Base-by-base conservation (phyloP, 805 yeast genomes). In the Blastobotrys americana region DNA sequence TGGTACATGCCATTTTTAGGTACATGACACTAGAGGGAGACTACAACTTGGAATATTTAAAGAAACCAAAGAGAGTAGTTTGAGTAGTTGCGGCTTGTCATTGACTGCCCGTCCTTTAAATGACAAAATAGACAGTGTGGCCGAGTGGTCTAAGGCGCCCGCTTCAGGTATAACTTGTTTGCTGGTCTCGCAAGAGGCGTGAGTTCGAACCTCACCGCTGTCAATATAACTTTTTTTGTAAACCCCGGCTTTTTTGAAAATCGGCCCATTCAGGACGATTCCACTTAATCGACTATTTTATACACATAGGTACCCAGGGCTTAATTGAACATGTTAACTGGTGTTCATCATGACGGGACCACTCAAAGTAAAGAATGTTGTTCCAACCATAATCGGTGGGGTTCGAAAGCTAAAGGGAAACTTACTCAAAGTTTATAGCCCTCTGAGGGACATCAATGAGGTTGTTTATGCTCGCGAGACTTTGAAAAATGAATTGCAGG, bases 111-210 rank as follows among this genome's bases (percentile, higher is more conserved):
- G n/a, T n/a, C n/a, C n/a, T n/a, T n/a, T n/a, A n/a, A n/a, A n/a
- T n/a, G n/a, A n/a, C n/a, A n/a, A n/a, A n/a, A n/a, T 25, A 25
- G 31, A 25, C 31, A 25, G 31, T 25, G 31, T 25, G 31, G 31
- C 31, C 31, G 31, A 25, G 31, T 25, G 31, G 31, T 25, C 31
- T 25, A 25, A 25, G 31, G 31, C 31, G 31, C 31, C 31, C 31
- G 31, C 31, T 25, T 25, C 31, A 25, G 31, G 31, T 25, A 8
- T 8, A 25, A 8, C 31, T 25, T 25, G 31, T 25, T 8, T 25
- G 31, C 31, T 25, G 31, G 31, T 25, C 31, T 25, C 31, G 31
- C 31, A 25, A 25, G 31, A 25, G 31, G 31, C 31, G 31, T 25
- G 31, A 13, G 31, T 25, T 25, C 31, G 31, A 25, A 25, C 31